Evolutionary conservation across 1,284 basidiomycete genomes (phyloP).

Genomic region (Apiotrichum domesticum): DNA sequence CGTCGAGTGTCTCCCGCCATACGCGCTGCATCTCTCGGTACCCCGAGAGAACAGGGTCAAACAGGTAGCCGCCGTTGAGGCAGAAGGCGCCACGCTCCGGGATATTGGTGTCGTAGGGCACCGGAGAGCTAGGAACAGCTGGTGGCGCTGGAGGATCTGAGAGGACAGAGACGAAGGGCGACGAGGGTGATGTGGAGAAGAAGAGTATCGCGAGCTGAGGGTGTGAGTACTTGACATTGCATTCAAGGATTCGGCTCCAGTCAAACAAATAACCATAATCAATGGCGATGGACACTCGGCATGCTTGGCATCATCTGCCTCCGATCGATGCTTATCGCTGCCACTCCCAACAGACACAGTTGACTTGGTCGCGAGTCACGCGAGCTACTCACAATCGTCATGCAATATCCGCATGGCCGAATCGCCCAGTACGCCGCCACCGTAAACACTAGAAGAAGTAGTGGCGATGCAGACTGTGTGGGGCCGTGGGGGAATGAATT

Average conservation of each 20-base stretch:
- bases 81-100: constrained; percentile 29
- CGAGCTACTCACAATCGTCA: constrained; percentile 24
- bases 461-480: constrained; percentile 27
- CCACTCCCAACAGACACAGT: neutral
- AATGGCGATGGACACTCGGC: too few relatives aligned
- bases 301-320: too few relatives aligned
- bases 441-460: constrained; percentile 25
- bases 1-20: constrained; percentile 9
- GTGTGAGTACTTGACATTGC: neutral
- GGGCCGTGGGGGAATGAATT: neutral
- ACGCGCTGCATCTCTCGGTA: constrained; percentile 21
- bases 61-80: constrained; percentile 26
- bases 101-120: constrained; percentile 14
- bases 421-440: constrained; percentile 25
- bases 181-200: constrained; percentile 35
- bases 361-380: neutral
- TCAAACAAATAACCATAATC: too few relatives aligned
- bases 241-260: too few relatives aligned
- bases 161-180: constrained; percentile 30
- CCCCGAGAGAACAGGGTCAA: constrained; percentile 32
- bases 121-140: neutral
- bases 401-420: constrained; percentile 35
- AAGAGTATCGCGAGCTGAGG: constrained; percentile 31
- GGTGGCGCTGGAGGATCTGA: constrained; percentile 1
- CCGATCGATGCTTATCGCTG: too few relatives aligned